Base-by-base conservation (phyloP, 2,329 filamentous ascomycete genomes). In the Neopestalotiopsis sp. region DNA sequence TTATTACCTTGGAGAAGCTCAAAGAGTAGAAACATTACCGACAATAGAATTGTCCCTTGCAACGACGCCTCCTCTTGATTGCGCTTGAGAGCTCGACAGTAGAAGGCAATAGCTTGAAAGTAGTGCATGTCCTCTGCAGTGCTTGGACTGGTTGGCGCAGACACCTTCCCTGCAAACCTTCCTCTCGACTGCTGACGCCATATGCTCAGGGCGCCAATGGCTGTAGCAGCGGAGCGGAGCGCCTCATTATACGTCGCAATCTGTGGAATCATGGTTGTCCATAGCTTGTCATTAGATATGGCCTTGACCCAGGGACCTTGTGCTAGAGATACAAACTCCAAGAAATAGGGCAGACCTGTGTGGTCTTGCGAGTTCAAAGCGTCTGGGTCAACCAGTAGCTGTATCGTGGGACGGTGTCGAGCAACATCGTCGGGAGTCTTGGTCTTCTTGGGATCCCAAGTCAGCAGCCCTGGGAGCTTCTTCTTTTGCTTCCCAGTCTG, bases 31-130 rank as follows among this genome's bases (percentile, higher is more conserved):
- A 77, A 69, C 3, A 81, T 57, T 0, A 81, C 63, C 0, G 79
- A 80, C 0, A 81, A 67, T 7, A 81, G 77, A 0, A 80, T 65
- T 0, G 78, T 72, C 24, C 78, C 76, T 4, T 75, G 77, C 3
- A 78, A 40, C 1, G 78, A 77, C 34, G 70, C 61, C 0, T 72
- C 71, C 5, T 75, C 69, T 14, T 72, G 76, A n/a, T 77, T 74
- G 9, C 78, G 63, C 59, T 75, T 79, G 6, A 83, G 68, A 0
- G 80, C 76, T 3, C 74, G 71, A 24, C 80, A 79, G 64, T 82
- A 81, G 65, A 81, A 77, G 2, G 74, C 71, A 4, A 83, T 70
- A 0, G 80, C 81, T 1, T 76, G 73, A 38, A 76, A 72, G 70
- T 82, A 81, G 66, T 78, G 76, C 30, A 64, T 13, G 61, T 72